Conservation (phyloP, 108 stramenopile species). For the Skeletonema menzelii region DNA sequence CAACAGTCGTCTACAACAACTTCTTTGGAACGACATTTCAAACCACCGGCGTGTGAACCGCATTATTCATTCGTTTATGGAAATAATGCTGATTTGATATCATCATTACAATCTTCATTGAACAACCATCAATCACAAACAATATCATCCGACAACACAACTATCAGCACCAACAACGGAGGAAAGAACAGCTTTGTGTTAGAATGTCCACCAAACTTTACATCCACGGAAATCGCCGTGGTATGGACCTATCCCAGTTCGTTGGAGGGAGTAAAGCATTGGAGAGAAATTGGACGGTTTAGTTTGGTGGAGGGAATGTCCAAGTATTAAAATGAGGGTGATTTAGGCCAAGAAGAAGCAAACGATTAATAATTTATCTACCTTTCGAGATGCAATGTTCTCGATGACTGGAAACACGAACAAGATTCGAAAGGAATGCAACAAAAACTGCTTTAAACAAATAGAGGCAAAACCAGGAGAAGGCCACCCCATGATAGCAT, state of each 20-base stretch:
- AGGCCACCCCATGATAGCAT: too few relatives aligned
- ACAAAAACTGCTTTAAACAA: neutral
- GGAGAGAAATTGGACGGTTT: slow-evolving; percentile 24
- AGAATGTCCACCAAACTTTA: slow-evolving; percentile 30
- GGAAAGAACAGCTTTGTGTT: neutral
- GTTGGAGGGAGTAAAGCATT: slow-evolving; percentile 31
- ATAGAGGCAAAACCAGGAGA: neutral
- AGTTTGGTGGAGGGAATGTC: neutral
- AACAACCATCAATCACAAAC: neutral
- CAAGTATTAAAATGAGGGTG: neutral
- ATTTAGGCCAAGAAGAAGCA: too few relatives aligned
- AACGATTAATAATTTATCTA: too few relatives aligned
- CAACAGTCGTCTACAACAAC: neutral
- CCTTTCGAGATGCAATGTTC: too few relatives aligned
- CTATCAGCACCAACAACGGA: too few relatives aligned
- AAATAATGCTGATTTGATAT: slow-evolving; percentile 7
- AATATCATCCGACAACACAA: neutral
- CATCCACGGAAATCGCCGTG: slow-evolving; percentile 25
- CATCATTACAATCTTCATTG: neutral
- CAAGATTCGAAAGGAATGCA: neutral
- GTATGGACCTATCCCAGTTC: slow-evolving; percentile 28
- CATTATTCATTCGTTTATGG: slow-evolving; percentile 38
- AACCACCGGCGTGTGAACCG: slow-evolving; percentile 16
- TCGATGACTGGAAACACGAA: too few relatives aligned
- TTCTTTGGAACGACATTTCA: slow-evolving; percentile 17